Evolutionary conservation across 2,329 filamentous ascomycete species (phyloP).

Genomic region (Botrytis byssoidea): DNA sequence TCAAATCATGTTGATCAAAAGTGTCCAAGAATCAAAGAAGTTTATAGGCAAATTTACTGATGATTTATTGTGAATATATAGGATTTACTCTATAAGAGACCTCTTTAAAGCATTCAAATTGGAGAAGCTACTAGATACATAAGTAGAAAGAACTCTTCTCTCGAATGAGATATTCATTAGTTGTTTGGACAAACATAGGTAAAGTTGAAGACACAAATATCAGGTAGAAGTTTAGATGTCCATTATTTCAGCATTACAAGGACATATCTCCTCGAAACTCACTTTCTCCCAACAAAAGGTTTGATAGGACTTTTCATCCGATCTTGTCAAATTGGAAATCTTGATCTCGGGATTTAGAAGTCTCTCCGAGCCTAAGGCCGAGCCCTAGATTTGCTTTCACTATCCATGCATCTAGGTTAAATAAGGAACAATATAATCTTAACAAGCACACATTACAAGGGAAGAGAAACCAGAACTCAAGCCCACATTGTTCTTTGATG

Average conservation of each 20-base stretch:
- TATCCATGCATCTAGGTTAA: neutral
- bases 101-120: neutral
- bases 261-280: neutral
- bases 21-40: neutral
- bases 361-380: neutral
- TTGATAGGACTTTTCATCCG: accelerated
- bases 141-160: neutral
- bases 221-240: neutral
- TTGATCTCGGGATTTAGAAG: neutral
- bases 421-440: neutral
- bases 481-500: accelerated
- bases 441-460: neutral
- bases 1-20: neutral
- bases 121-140: neutral
- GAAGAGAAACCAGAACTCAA: neutral
- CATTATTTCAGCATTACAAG: neutral
- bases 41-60: neutral
- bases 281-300: neutral
- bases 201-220: neutral
- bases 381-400: neutral
- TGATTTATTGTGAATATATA: neutral
- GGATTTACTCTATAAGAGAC: accelerated
- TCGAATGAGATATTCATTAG: neutral
- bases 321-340: neutral
- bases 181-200: accelerated